These are phyloP conservation scores for Trichocladium uniseriatum DNA, from an alignment of 495 filamentous ascomycete species.

Conservation along the genomic window DNA sequence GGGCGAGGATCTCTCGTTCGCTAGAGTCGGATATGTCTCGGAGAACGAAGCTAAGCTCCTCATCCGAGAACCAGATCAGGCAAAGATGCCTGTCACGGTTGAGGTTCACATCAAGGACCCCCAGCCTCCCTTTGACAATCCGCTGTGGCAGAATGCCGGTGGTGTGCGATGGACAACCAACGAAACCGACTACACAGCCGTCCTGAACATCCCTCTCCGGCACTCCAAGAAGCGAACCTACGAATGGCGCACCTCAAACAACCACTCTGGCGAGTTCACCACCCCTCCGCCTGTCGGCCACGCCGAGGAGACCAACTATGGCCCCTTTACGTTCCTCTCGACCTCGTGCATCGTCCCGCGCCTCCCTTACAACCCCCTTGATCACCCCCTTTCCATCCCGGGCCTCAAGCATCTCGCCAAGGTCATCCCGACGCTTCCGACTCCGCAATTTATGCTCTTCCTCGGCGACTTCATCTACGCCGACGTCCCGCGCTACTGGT, in stretches of 20 bases:
- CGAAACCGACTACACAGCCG: slow-evolving; percentile 71
- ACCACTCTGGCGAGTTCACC: slow-evolving; percentile 66
- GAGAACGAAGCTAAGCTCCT: slow-evolving; percentile 70
- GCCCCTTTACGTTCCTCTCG: slow-evolving; percentile 76
- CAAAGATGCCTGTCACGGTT: slow-evolving; percentile 65
- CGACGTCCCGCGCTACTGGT: slow-evolving; percentile 76
- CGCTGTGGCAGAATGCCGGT: slow-evolving; percentile 58
- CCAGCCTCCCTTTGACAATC: slow-evolving; percentile 36
- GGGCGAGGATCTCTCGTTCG: slow-evolving; percentile 68
- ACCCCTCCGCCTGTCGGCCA: slow-evolving; percentile 54
- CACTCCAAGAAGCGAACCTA: slow-evolving; percentile 53
- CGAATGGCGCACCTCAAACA: slow-evolving; percentile 74
- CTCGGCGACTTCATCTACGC: slow-evolving; percentile 98
- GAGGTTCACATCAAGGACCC: slow-evolving; percentile 44
- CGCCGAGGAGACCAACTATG: slow-evolving; percentile 45
- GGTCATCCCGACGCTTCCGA: slow-evolving; percentile 51
- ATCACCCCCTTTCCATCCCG: slow-evolving; percentile 71
- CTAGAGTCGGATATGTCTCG: slow-evolving; percentile 77
- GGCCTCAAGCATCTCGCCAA: slow-evolving; percentile 65
- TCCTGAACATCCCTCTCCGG: slow-evolving; percentile 48
- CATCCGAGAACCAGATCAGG: slow-evolving; percentile 68
- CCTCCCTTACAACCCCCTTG: slow-evolving; percentile 75
- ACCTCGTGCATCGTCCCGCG: slow-evolving; percentile 85
- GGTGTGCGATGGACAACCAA: slow-evolving; percentile 55
- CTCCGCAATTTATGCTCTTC: slow-evolving; percentile 90